Evolutionary conservation across 805 yeast species (phyloP), one percentile per base, ranked within the genome.

Genomic region (Yamadazyma scolyti): DNA sequence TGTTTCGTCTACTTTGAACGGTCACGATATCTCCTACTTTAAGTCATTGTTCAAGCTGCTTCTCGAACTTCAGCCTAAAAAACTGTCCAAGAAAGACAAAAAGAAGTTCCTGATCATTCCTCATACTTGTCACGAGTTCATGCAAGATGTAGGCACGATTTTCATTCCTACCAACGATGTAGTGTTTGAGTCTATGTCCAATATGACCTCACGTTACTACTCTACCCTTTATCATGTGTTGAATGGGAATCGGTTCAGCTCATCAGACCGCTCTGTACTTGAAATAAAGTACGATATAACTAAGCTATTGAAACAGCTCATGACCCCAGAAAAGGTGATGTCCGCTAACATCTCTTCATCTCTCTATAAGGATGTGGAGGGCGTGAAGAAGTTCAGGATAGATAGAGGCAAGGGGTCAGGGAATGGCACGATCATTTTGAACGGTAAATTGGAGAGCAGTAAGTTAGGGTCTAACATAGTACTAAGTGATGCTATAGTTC

Each of bases 81-180:
- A 23, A 14, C 17, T 16, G 2, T 30, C 33, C 9, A 28, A 27
- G 19, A 23, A 28, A 38, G 25, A 33, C 23, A 27, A 36, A 13
- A 28, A 28, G 20, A 42, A 37, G 21, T 38, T 38, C 19, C 14
- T 24, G 5, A 30, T 32, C 13, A 29, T 47, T 6, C 52, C 55
- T 2, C 23, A 13, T 4, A 23, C 53, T 5, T 65, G 71, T 44
- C 47, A 43, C 16, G 45, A 46, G 9, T 57, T 58, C 31, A 35
- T 62, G 19, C 30, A 39, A 9, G 40, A 45, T 6, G 46, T 43
- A 1, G 42, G 50, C 9, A 61, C 70, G 2, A 22, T 63, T 2
- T 44, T 66, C 14, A 21, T 65, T 2, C 71, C 71, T 9, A 45
- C 61, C 1, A 65, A 65, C 32, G 47, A 44, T 6, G 46, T 37